Base-by-base conservation (phyloP, 768 basidiomycete genomes). In the Phylloporus sp. region DNA sequence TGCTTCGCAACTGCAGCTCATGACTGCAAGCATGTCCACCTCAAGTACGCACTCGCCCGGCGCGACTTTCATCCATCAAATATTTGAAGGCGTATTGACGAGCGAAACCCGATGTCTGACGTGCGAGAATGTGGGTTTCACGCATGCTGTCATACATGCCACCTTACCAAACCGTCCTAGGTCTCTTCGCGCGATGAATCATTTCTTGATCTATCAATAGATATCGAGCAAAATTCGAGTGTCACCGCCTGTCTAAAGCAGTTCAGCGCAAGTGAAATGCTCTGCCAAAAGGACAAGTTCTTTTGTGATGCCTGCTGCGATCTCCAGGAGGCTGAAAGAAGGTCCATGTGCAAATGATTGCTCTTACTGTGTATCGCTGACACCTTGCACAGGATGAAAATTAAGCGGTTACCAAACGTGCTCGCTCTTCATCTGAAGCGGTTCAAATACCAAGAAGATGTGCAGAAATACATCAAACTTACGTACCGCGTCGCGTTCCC, bases 261-360 rank as follows among this genome's bases (percentile, higher is more conserved):
- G 65, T 99, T 99, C 68, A 95, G 92, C 64, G 95, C 94, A 35
- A 91, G 88, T 64, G 97, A 99, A 71, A 99, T 97, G 95, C 81
- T 99, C 18, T 95, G 92, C 61, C 92, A 95, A 70, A 88, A 82
- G 70, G 97, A 99, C 77, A 98, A 98, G 72, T 99, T 97, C 67
- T 97, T 91, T 69, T 99, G 97, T 66, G 97, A 99, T 68, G 83
- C 86, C 16, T 99, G 97, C 68, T 95, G 95, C 63, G 94, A 93
- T 51, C 72, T 98, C 24, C 95, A 97, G 63, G 97, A 99, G 70
- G 97, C 97, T 3, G 97, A 98, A 76, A 95, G 95, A 76, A 79
- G 95, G 95, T 61, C 10, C 4, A 49, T 90, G 59, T 40, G 36
- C 34, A 32, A 15, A 38, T 16, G n/a, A 5, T n/a, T 1, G 11